A percentile compares a stretch with the other conserved stretches of the same genome.
Conservation (phyloP, 768 basidiomycete species). For the Phaffia tasmanica region DNA sequence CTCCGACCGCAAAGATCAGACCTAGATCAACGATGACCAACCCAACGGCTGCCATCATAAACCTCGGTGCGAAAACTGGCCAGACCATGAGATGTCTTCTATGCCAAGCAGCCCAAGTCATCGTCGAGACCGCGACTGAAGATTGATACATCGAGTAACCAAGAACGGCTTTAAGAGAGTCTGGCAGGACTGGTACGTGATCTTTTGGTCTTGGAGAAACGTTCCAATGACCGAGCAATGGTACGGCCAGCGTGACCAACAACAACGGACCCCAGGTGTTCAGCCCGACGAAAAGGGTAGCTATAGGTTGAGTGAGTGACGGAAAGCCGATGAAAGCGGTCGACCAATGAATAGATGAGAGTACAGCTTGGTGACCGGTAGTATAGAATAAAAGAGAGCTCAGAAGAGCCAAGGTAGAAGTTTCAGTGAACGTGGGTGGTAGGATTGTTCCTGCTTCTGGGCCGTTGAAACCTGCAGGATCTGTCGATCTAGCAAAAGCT, state of each 20-base stretch:
- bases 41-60: constrained; percentile 63
- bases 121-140: constrained; percentile 14
- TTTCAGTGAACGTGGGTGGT: constrained; percentile 51
- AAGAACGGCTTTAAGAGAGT: constrained; percentile 42
- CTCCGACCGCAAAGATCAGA: constrained; percentile 51
- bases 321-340: constrained; percentile 68
- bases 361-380: constrained; percentile 83
- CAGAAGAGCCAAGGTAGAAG: constrained; percentile 62
- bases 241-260: constrained; percentile 54
- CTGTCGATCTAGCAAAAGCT: constrained; percentile 33
- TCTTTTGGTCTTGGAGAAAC: constrained; percentile 49
- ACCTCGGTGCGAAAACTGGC: constrained; percentile 96
- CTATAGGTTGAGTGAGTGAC: constrained; percentile 57
- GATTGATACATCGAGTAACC: constrained; percentile 22
- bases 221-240: constrained; percentile 74
- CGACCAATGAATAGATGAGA: constrained; percentile 92
- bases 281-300: constrained; percentile 58
- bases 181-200: constrained; percentile 33
- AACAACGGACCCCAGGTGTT: constrained; percentile 69
- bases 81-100: constrained; percentile 91
- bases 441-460: constrained; percentile 38
- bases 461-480: constrained; percentile 47
- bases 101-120: constrained; percentile 28
- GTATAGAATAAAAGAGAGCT: constrained; percentile 66
- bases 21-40: constrained; percentile 62